Conservation (phyloP, 345 rosid species). For the Garcia nutans region DNA sequence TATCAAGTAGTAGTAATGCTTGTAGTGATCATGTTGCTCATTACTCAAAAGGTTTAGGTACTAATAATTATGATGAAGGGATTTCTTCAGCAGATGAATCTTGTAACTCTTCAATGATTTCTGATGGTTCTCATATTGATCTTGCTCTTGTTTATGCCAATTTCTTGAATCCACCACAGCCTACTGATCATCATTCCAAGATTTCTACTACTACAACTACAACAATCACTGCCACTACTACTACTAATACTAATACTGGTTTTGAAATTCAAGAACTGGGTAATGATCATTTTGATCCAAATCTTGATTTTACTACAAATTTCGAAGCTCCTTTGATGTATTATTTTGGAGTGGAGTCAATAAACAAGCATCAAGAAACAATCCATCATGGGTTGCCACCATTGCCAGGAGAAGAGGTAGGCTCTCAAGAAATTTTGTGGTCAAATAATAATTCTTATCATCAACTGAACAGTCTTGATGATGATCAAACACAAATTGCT, state of each 20-base stretch:
- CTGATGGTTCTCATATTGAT: slow-evolving; percentile 42
- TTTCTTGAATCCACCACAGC: slow-evolving; percentile 49
- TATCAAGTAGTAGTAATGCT: slow-evolving; percentile 10
- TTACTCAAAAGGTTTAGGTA: slow-evolving; percentile 15
- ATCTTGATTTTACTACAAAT: slow-evolving; percentile 19
- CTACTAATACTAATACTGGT: background rate
- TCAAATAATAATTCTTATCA: slow-evolving; percentile 20
- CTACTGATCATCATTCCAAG: slow-evolving; percentile 16
- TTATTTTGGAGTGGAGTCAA: slow-evolving; percentile 23
- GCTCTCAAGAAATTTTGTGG: slow-evolving; percentile 33
- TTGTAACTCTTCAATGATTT: slow-evolving; percentile 17
- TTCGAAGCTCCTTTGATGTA: slow-evolving; percentile 15
- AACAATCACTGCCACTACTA: background rate
- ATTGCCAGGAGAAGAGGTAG: slow-evolving; percentile 40
- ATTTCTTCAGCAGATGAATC: slow-evolving; percentile 19
- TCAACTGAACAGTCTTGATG: background rate
- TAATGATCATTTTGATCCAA: slow-evolving; percentile 22
- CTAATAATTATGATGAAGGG: slow-evolving; percentile 2
- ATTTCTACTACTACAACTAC: background rate
- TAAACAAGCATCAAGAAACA: slow-evolving; percentile 20
- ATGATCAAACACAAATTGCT: slow-evolving; percentile 12
- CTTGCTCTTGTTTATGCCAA: slow-evolving; percentile 57
- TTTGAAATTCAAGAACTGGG: slow-evolving; percentile 27
- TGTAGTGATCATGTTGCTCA: background rate
- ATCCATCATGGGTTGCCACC: slow-evolving; percentile 40